These are phyloP conservation scores for Mucor indicus DNA, from an alignment of 371 early-diverging fungal genomes.

Conservation along the genomic window DNA sequence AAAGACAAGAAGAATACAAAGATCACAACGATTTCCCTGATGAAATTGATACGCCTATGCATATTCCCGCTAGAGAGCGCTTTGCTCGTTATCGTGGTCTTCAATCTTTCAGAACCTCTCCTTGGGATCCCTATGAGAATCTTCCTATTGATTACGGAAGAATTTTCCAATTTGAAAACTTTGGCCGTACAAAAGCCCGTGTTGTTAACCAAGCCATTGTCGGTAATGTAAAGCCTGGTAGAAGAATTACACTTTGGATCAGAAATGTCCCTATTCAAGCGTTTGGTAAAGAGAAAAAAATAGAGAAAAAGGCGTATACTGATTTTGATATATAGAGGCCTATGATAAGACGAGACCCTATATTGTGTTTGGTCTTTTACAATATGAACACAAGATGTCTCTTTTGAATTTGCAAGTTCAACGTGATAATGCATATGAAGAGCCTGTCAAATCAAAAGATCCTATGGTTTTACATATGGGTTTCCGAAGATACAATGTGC, in stretches of 20 bases:
- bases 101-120: slow-evolving; percentile 87
- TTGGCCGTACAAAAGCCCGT: slow-evolving; percentile 69
- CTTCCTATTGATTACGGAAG: slow-evolving; percentile 92
- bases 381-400: slow-evolving; percentile 93
- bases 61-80: slow-evolving; percentile 78
- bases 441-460: slow-evolving; percentile 79
- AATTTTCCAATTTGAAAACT: slow-evolving; percentile 94
- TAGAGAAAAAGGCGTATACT: neutral
- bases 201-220: slow-evolving; percentile 62
- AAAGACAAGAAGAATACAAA: slow-evolving; percentile 63
- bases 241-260: slow-evolving; percentile 65
- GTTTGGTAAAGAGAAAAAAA: slow-evolving; percentile 40
- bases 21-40: slow-evolving; percentile 92
- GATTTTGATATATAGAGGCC: slow-evolving; percentile 27
- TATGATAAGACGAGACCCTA: slow-evolving; percentile 61
- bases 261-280: slow-evolving; percentile 66
- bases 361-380: slow-evolving; percentile 81
- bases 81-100: slow-evolving; percentile 94
- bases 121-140: slow-evolving; percentile 98
- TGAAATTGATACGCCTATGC: slow-evolving; percentile 92
- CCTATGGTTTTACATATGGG: slow-evolving; percentile 83
- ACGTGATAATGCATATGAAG: slow-evolving; percentile 70
- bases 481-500: slow-evolving; percentile 81
- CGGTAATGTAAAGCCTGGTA: slow-evolving; percentile 58
- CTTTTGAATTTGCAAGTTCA: slow-evolving; percentile 77